Conservation (phyloP, 345 rosid species). For the Eucalyptus erythrocorys region DNA sequence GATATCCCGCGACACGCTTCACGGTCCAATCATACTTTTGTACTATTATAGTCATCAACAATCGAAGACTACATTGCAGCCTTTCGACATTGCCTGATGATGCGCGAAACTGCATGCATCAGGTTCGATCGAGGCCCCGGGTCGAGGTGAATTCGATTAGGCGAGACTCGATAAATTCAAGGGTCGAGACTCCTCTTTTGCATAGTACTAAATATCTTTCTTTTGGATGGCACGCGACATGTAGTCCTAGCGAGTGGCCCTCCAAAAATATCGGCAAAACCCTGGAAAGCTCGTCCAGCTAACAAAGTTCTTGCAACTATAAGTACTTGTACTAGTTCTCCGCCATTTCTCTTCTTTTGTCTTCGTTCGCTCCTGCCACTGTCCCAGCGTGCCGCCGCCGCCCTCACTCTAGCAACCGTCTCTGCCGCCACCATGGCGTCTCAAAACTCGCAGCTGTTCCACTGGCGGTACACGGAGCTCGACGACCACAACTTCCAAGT, state of each 20-base stretch:
- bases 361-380: neutral
- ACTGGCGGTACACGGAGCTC: constrained; percentile 33
- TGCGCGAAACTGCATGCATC: neutral
- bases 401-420: neutral
- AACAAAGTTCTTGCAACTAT: neutral
- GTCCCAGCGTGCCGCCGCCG: neutral
- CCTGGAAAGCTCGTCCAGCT: neutral
- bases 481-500: constrained; percentile 27
- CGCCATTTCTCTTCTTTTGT: neutral
- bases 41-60: neutral
- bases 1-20: neutral
- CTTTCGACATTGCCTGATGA: neutral
- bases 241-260: neutral
- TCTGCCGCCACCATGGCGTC: constrained; percentile 3
- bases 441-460: constrained; percentile 5
- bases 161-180: neutral
- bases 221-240: neutral
- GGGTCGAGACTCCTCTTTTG: neutral
- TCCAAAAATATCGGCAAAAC: neutral
- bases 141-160: neutral
- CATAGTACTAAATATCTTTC: no score
- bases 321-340: neutral
- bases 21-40: neutral
- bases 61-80: neutral
- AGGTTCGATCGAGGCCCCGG: neutral